Evolutionary conservation across 1,284 basidiomycete genomes (phyloP), one percentile per base, ranked within the genome.

Genomic region (Ustilago bromivora): DNA sequence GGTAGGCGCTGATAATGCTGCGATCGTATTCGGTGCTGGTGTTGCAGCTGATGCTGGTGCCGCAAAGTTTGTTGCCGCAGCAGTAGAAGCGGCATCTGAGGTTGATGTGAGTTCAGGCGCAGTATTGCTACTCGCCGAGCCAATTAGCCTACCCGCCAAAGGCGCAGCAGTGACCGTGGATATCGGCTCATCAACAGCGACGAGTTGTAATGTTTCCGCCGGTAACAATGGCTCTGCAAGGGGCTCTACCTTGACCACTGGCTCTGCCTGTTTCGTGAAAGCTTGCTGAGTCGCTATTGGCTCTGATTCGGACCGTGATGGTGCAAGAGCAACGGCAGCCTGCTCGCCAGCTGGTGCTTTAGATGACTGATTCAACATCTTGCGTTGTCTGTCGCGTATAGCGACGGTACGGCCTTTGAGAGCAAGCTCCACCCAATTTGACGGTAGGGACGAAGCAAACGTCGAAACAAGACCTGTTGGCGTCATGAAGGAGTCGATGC

Each of bases 341-440:
- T 61, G 36, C 23, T 55, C 61, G 61, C 54, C 49, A 47, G 28
- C 13, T 56, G 53, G 23, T 28, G 23, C 23, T 28, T 28, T 28
- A 13, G 59, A 47, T 4, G 56, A 31, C 7, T 59, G 52, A 12
- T 62, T 31, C 52, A 66, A 55, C 59, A 68, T 57, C 28, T 65
- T 68, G 52, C 70, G 69, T 36, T 76, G 65, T 5, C 67, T 58
- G 34, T 72, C 69, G 54, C 69, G 74, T 52, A 68, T 38, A 15
- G 59, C 41, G 56, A 46, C 52, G 13, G 65, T n/a, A 17, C 59
- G 56, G 17, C 61, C 65, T 53, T 67, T 64, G 47, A 72, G 51
- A 34, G 69, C 74, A 53, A 76, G 74, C 47, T 71, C 62, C 35
- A 61, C 56, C 74, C 74, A 76, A 38, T 72, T 66, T 13, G 61